Conservation (phyloP, 2,329 filamentous ascomycete genomes). For the Colletotrichum endophyticum region DNA sequence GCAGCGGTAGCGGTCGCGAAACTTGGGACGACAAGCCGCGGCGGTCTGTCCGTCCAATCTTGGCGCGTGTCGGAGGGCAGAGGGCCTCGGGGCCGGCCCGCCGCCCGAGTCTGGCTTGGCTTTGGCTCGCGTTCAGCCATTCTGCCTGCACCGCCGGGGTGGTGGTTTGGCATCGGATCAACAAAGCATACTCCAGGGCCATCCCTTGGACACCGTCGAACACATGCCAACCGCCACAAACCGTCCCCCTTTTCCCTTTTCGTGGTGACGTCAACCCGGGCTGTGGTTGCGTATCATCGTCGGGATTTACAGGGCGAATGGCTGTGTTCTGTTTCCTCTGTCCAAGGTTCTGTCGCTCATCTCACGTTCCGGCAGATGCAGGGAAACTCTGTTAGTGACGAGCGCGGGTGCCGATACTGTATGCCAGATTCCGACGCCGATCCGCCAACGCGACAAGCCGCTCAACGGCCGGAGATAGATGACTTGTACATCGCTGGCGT, state of each 20-base stretch:
- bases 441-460: neutral
- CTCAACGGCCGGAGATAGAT: neutral
- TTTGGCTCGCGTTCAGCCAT: neutral
- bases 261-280: conserved; percentile 3
- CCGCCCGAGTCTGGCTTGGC: neutral
- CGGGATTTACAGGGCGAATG: neutral
- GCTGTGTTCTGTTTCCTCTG: neutral
- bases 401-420: neutral
- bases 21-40: conserved; percentile 10
- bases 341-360: neutral
- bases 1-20: neutral
- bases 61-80: conserved; percentile 6
- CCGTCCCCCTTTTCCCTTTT: neutral
- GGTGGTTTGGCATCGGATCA: neutral
- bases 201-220: neutral
- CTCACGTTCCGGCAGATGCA: neutral
- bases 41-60: conserved; percentile 8
- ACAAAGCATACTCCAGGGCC: neutral
- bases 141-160: neutral
- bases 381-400: neutral
- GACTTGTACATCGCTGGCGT: neutral
- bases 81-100: conserved; percentile 2
- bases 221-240: neutral
- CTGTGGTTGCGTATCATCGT: conserved; percentile 4
- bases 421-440: neutral